Base-by-base conservation (phyloP, 1,284 basidiomycete genomes). In the Trichosporon sp. region DNA sequence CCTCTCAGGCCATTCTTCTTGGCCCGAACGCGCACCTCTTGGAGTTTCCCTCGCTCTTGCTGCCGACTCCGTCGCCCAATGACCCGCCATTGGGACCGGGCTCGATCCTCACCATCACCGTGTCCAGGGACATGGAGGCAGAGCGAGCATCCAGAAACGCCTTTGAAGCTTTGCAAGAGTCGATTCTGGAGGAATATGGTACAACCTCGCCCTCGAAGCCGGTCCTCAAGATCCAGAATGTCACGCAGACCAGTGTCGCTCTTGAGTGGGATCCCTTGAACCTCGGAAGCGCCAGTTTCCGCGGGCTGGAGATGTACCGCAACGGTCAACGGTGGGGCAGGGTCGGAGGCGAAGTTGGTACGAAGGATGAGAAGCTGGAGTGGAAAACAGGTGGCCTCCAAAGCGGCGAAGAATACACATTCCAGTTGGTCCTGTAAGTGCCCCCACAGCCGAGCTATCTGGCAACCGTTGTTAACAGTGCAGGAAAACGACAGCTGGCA, bases 31-130 rank as follows among this genome's bases (percentile, higher is more conserved):
- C 93, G 5, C 94, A 97, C 78, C 86, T 96, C 38, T 95, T 98
- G 77, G 95, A 98, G 83, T 98, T 98, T 80, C 95, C 95, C 0
- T 97, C 95, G 0, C 86, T 98, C 29, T 87, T 98, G 1, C 85
- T 98, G 12, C 95, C 94, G 7, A 76, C 76, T 1, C 77, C 78
- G 12, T 72, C 76, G 13, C 76, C 77, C 0, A 73, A 72, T 11
- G 72, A 76, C 2, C 91, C 93, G 0, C 94, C 93, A 18, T 90
- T 92, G 1, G 89, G 91, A 3, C 89, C 94, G 0, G 95, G 95
- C 9, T 96, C 93, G n/a, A 97, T 98, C 75, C 92, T 98, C 75
- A 96, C 94, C 78, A 98, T 98, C 80, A 90, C 93, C 5, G 92
- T 97, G 15, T 87, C 92, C 73, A 89, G 93, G 72, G 96, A 98